phyloP scores from a whole-genome alignment of 306 rosid species.

The Begonia peltatifolia region DNA sequence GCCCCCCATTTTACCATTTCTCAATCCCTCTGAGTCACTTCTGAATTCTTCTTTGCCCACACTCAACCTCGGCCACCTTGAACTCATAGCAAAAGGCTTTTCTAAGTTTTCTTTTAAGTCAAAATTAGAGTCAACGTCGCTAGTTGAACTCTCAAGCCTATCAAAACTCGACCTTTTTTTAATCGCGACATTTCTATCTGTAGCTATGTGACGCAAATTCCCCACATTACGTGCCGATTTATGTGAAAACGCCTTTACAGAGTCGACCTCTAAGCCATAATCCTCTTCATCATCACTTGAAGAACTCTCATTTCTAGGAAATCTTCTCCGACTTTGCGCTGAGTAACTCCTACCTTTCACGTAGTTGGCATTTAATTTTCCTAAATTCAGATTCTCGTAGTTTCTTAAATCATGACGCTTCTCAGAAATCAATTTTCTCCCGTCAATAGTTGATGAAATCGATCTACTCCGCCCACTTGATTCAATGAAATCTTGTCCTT shows the following conservation, averaged over 20 bases:
- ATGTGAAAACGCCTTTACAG: conserved; percentile 8
- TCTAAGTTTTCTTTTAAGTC: conserved; percentile 14
- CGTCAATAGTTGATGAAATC: conserved; percentile 18
- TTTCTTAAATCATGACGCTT: conserved; percentile 6
- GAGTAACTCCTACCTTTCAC: conserved; percentile 38
- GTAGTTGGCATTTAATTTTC: conserved; percentile 4
- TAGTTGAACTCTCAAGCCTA: conserved; percentile 30
- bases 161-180: conserved; percentile 16
- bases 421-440: conserved; percentile 19
- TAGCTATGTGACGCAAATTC: conserved; percentile 8
- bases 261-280: conserved; percentile 15
- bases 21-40: background rate
- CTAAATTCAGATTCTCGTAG: conserved; percentile 7
- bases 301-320: conserved; percentile 28
- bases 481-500: conserved; percentile 2
- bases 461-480: conserved; percentile 13
- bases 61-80: conserved; percentile 3
- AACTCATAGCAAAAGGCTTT: background rate
- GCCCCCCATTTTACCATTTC: conserved; percentile 27
- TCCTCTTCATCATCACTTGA: conserved; percentile 18
- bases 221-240: conserved; percentile 12
- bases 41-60: conserved; percentile 1
- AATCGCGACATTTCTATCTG: conserved; percentile 8
- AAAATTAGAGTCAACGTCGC: conserved; percentile 19
- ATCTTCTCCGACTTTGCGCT: conserved; percentile 16